Conservation (phyloP, 306 rosid genomes). For the Casuarina cunninghamiana region DNA sequence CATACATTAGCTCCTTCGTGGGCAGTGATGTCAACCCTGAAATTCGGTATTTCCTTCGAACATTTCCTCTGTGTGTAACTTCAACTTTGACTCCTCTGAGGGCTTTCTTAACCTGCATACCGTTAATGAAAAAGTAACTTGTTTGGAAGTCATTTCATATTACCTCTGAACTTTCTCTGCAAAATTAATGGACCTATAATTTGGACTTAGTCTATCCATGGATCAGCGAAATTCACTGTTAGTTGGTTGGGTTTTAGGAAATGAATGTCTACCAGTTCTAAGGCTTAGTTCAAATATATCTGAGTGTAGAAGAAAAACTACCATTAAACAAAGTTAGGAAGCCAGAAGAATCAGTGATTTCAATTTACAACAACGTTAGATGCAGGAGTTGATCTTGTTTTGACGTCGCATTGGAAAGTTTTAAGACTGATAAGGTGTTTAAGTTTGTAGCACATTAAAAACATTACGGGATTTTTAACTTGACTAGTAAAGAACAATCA, state of each 20-base stretch:
- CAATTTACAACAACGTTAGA: neutral
- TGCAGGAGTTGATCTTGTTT: neutral
- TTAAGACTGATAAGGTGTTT: neutral
- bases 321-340: neutral
- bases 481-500: neutral
- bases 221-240: too few species aligned
- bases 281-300: neutral
- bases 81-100: constrained; percentile 56
- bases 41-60: constrained; percentile 47
- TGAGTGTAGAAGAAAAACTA: neutral
- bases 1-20: constrained; percentile 48
- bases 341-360: neutral
- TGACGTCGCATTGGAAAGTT: neutral
- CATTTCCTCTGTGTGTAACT: constrained; percentile 49
- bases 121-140: constrained; percentile 7
- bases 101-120: constrained; percentile 47
- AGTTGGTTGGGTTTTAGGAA: neutral
- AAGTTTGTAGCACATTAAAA: neutral
- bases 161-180: neutral
- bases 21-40: constrained; percentile 52
- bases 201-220: neutral
- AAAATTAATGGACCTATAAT: neutral
- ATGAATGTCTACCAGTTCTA: neutral
- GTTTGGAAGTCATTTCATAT: constrained; percentile 20
- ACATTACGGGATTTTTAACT: neutral